Percentiles rank a stretch among this genome's conserved stretches.
phyloP scores from a whole-genome alignment of 305 asterid genomes.

The Fraxinus sp. region DNA sequence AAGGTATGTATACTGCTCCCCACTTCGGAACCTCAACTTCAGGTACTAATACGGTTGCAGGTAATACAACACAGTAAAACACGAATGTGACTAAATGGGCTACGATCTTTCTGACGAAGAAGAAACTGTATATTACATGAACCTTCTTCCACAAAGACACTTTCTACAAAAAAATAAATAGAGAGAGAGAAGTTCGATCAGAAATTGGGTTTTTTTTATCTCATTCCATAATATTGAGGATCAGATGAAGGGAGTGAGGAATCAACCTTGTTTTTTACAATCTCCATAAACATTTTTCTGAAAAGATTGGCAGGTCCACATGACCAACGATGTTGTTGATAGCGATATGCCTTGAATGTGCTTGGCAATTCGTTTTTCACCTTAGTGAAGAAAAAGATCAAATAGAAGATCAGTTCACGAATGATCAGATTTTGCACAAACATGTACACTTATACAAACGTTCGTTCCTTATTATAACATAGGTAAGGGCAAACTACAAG shows the following conservation, averaged over 20 bases:
- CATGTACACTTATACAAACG: too few species aligned
- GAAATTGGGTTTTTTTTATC: not conserved
- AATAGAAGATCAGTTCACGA: not conserved
- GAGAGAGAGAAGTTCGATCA: not conserved
- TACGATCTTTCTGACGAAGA: constrained; percentile 75
- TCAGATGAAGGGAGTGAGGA: not conserved
- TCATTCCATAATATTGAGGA: not conserved
- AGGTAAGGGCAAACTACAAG: not conserved
- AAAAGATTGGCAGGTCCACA: constrained; percentile 82
- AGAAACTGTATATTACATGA: constrained; percentile 84
- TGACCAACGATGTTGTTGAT: constrained; percentile 83
- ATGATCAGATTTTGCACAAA: not conserved
- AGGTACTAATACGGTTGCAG: constrained; percentile 79
- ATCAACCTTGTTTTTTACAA: constrained; percentile 56
- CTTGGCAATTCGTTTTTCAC: constrained; percentile 88
- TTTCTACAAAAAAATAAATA: constrained; percentile 49
- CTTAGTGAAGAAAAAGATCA: constrained; percentile 25
- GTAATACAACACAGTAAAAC: constrained; percentile 69
- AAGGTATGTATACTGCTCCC: constrained; percentile 87
- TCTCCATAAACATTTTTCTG: constrained; percentile 62
- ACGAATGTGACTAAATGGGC: constrained; percentile 78
- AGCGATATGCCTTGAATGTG: constrained; percentile 70
- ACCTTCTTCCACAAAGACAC: constrained; percentile 74
- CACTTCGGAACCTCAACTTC: constrained; percentile 78
- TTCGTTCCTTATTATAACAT: too few species aligned